Evolutionary conservation across 2,329 filamentous ascomycete species (phyloP).

Genomic region (Fusarium sp.): DNA sequence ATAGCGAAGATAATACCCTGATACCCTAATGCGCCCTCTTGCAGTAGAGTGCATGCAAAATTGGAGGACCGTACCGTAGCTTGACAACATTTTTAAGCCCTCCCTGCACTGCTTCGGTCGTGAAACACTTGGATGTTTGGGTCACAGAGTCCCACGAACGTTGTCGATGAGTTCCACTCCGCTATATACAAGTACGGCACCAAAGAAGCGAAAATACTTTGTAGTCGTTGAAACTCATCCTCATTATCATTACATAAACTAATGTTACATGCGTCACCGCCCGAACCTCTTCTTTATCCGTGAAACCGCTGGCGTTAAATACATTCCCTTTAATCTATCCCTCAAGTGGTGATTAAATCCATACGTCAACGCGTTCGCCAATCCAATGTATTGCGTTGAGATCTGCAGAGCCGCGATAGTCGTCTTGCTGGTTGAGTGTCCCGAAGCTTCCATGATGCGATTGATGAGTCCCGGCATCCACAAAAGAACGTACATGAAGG

Average conservation of each 20-base stretch:
- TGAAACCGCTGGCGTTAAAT: slow-evolving; percentile 24
- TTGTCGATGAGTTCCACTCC: neutral
- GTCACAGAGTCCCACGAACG: neutral
- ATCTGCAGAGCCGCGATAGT: slow-evolving; percentile 27
- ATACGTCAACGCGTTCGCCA: slow-evolving; percentile 39
- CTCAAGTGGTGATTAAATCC: slow-evolving; percentile 41
- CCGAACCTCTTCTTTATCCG: slow-evolving; percentile 27
- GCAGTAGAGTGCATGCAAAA: neutral
- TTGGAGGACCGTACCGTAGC: neutral
- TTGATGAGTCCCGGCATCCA: slow-evolving; percentile 40
- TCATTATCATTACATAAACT: neutral
- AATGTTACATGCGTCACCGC: neutral
- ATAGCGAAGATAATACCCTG: neutral
- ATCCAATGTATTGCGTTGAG: slow-evolving; percentile 38
- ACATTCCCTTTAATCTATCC: slow-evolving; percentile 27
- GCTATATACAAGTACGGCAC: neutral
- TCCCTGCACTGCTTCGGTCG: neutral
- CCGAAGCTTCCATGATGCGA: slow-evolving; percentile 35
- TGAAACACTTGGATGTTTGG: neutral
- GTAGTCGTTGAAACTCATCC: neutral
- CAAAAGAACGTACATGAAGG: slow-evolving; percentile 39
- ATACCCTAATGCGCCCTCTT: neutral
- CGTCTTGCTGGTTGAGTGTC: slow-evolving; percentile 17
- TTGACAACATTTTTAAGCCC: neutral
- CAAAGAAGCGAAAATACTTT: neutral